A percentile compares a stretch with the other conserved stretches of the same genome.
Conservation (phyloP, 495 filamentous ascomycete species). For the Chaetomidium leptoderma region DNA sequence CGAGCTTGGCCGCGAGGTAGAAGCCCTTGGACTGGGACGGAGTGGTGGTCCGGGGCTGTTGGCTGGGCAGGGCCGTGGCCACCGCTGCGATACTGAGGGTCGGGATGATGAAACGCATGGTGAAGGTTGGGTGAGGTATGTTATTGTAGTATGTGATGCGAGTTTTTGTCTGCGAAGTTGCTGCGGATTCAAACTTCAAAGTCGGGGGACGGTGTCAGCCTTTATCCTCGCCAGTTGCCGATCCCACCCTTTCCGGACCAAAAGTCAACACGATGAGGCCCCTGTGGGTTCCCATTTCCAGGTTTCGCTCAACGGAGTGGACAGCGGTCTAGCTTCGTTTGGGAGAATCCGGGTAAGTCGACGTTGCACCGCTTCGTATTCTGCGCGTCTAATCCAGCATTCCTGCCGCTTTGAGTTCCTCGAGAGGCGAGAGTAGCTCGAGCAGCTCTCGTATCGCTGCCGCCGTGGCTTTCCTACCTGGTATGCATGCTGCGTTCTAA, state of each 20-base stretch:
- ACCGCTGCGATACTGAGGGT: not conserved
- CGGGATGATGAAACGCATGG: not conserved
- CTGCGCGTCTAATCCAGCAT: too few species aligned
- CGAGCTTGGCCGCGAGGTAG: constrained; percentile 30
- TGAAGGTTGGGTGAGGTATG: not conserved
- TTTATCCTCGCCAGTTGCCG: not conserved
- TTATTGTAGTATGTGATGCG: not conserved
- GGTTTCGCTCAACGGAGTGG: not conserved
- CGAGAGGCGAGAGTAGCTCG: not conserved
- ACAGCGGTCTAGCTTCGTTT: not conserved
- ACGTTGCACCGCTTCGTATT: constrained; percentile 8
- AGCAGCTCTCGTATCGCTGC: not conserved
- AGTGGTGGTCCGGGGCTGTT: not conserved
- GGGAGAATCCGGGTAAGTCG: constrained; percentile 1
- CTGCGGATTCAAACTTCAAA: not conserved
- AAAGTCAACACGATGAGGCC: not conserved
- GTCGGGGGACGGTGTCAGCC: not conserved
- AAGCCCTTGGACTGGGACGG: constrained; percentile 25
- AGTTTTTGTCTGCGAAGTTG: not conserved
- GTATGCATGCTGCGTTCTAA: too few species aligned
- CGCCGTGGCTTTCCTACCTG: too few species aligned
- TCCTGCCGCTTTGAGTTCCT: not conserved
- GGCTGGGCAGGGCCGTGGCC: constrained; percentile 1
- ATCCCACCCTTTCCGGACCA: not conserved
- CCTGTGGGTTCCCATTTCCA: not conserved